Percentiles rank a stretch among this genome's conserved stretches.
Conservation (phyloP, 129 eudicot species). For the Pittosporum tobira region DNA sequence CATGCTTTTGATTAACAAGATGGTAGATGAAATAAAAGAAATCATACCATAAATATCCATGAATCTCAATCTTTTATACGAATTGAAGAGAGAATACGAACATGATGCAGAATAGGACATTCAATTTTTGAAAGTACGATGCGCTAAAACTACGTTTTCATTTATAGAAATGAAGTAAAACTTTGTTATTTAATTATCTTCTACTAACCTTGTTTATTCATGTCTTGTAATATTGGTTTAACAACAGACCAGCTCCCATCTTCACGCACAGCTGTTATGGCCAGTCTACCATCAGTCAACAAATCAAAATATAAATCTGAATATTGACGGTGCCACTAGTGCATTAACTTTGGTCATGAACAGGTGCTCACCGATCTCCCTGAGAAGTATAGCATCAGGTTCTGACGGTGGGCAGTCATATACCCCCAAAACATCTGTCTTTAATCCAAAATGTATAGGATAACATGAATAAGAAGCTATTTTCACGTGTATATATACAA, state of each 20-base stretch:
- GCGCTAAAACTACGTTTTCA: not conserved
- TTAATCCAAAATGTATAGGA: conserved; percentile 27
- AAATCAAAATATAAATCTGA: not conserved
- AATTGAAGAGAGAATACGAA: not conserved
- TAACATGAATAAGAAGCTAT: conserved; percentile 1
- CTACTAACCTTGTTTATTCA: conserved; percentile 51
- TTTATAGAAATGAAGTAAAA: no score
- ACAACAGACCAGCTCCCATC: conserved; percentile 88
- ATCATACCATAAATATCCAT: not conserved
- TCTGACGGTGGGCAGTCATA: conserved; percentile 95
- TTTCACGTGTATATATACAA: not conserved
- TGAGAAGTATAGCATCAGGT: conserved; percentile 63
- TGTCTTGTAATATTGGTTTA: conserved; percentile 46
- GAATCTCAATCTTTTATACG: not conserved
- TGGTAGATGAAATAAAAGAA: not conserved
- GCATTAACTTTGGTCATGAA: conserved; percentile 1
- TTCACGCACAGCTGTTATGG: conserved; percentile 66
- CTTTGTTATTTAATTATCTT: not conserved
- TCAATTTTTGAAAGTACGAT: not conserved
- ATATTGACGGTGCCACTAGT: conserved; percentile 2
- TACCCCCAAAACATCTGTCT: conserved; percentile 96
- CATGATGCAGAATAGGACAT: not conserved
- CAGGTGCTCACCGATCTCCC: conserved; percentile 71
- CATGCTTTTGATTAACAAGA: not conserved
- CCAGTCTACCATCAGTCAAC: conserved; percentile 9